Base-by-base conservation (phyloP, 2,329 filamentous ascomycete species). In the Cladosporium sp. region DNA sequence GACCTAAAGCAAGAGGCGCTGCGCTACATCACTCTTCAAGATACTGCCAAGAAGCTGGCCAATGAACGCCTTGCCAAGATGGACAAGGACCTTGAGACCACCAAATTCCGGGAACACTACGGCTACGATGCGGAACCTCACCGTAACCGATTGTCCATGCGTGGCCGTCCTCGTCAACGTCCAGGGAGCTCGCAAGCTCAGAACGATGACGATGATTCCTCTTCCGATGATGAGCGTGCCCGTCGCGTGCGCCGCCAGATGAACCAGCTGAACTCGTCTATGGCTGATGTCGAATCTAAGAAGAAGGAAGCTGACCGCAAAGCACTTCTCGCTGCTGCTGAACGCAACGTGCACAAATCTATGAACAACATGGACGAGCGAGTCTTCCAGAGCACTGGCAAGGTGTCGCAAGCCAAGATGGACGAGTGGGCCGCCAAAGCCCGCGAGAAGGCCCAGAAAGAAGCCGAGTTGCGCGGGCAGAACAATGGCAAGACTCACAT, bases 31-130 rank as follows among this genome's bases (percentile, higher is more conserved):
- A 90, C 88, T 68, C 83, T 97, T 1, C 92, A 97, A 75, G 92
- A 96, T 73, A 90, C 91, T 6, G 94, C 94, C 0, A 92, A 95
- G 73, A 93, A 89, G 73, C 86, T 95, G 64, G 93, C 94, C 0
- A 88, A 93, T 66, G 91, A 96, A 76, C 88, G 93, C 41, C 82
- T 97, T 28, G 87, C 91, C 5, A 94, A 90, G 75, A 87, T 97
- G 67, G 88, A 94, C 49, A 86, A 91, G 65, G 89, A 93, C 61
- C 84, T 87, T 68, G 76, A 77, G 49, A 84, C 84, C 65, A 83
- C 85, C 4, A 86, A 88, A 2, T 90, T 90, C 70, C 87, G 91
- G 51, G 88, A 90, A 55, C 93, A 96, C 76, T 97, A 96, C 74
- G 90, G 90, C 34, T 86, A 82, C 71, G 86, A 78, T 77, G 81